Base-by-base conservation (phyloP, 108 stramenopile species). In the Cyclostephanos tholiformis region DNA sequence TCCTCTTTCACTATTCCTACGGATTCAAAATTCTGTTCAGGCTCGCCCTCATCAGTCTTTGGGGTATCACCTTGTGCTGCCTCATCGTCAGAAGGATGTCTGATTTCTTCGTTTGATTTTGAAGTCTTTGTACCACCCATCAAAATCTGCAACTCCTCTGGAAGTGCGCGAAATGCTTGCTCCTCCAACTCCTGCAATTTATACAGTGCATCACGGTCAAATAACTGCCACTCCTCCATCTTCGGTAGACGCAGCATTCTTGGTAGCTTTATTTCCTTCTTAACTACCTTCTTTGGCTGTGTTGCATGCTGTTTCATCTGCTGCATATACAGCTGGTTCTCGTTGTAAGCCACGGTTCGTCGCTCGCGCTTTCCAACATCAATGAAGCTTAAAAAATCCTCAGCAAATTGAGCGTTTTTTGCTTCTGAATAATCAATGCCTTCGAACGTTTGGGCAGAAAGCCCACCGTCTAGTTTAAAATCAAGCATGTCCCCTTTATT, bases 171-270 rank as follows among this genome's bases (percentile, higher is more conserved):
- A 62, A 92, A 95, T 25, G 87, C 89, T 27, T 64, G 61, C 67
- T 95, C 91, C 66, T 95, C 93, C 56, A 90, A 76, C 60, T 94
- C 92, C 69, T 95, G 93, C 59, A 97, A 84, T 52, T 84, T 89
- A 35, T 87, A 65, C 57, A 97, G 70, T 19, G 92, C 77, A 41
- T 78, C 88, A 38, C 87, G 80, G 67, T 96, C 90, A 66, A 85
- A 97, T 92, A 97, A 97, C 75, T 97, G 97, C 94, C 96, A 97
- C 67, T 99, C 98, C 68, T 97, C 97, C 89, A 97, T 89, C 63
- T 95, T 64, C 9, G 95, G 96, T 19, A 98, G 84, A 35, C 98
- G 85, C 69, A 97, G 55, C 58, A 88, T 86, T 71, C 91, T 93
- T 10, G 98, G 98, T n/a, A 98, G 80, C 50, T 84, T 86, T 44